Base-by-base conservation (phyloP, 257 asterid species). In the Voacanga thouarsii region DNA sequence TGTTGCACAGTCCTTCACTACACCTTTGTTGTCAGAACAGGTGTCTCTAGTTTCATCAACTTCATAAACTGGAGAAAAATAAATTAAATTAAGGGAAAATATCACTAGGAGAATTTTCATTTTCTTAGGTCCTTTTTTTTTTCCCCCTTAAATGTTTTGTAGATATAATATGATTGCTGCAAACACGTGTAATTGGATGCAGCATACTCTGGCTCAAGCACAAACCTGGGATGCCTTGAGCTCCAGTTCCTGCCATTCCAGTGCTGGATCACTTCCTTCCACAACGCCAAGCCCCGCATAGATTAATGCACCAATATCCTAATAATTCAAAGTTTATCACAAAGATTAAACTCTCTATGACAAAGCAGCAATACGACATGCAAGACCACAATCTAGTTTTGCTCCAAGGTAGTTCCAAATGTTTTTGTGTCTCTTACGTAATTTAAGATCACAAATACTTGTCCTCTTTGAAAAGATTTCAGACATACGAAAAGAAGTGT, bases 171-270 rank as follows among this genome's bases (percentile, higher is more conserved):
- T 55, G 77, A 56, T 66, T 26, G 33, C 3, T 39, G 57, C 14
- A 51, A 45, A 60, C 3, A 50, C 64, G 41, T 55, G 4, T 26
- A 47, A 50, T 45, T 57, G 55, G 66, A 69, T 44, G 78, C 16
- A 70, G 37, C n/a, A 12, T 7, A 9, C 55, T 49, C 55, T 49
- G 79, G 64, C 37, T 59, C 9, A 66, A 81, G 80, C 57, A 64
- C 87, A 82, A 83, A 93, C 99, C 97, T 96, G 99, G 63, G 98
- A 96, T 21, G 90, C 94, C 96, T 96, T 96, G 73, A 96, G 92
- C 84, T 96, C 96, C 63, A 96, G 87, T 75, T 96, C 99, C 83
- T 96, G 92, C 99, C 98, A 96, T 83, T 96, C 99, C 69, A 84
- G 84, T 55, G 93, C 71, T 41, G 98, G 84, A 80, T 87, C 83